Percentiles rank a stretch among this genome's conserved stretches.
phyloP scores from a whole-genome alignment of 495 filamentous ascomycete species.

The Astrocystis sublimbata region DNA sequence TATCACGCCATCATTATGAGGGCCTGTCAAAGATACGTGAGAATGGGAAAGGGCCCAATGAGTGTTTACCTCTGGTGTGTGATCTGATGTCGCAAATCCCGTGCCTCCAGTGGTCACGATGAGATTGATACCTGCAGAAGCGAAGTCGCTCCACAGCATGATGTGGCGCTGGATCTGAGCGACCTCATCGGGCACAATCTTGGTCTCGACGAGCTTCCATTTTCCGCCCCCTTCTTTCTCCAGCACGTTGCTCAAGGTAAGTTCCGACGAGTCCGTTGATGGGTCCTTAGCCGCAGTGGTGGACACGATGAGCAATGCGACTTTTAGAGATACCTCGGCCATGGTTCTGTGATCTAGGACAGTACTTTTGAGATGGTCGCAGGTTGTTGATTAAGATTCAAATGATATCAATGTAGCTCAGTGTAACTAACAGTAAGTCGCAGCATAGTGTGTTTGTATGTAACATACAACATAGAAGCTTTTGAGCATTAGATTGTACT shows the following conservation, averaged over 20 bases:
- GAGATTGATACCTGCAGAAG: slow-evolving; percentile 63
- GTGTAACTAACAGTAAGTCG: too few relatives aligned
- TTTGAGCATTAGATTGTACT: too few relatives aligned
- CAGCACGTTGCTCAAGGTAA: slow-evolving; percentile 67
- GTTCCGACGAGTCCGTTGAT: slow-evolving; percentile 70
- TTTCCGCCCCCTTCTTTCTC: slow-evolving; percentile 57
- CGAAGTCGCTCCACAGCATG: slow-evolving; percentile 65
- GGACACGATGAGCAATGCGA: slow-evolving; percentile 83
- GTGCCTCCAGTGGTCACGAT: slow-evolving; percentile 91
- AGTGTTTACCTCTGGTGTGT: slow-evolving; percentile 81
- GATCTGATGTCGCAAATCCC: slow-evolving; percentile 86
- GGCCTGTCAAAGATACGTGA: neutral
- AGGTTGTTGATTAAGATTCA: too few relatives aligned
- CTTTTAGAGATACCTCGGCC: slow-evolving; percentile 46
- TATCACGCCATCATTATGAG: slow-evolving; percentile 32
- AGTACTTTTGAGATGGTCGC: too few relatives aligned
- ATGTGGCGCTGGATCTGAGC: slow-evolving; percentile 73
- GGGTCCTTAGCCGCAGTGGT: slow-evolving; percentile 88
- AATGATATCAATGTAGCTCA: too few relatives aligned
- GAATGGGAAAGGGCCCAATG: neutral
- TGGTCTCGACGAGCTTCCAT: slow-evolving; percentile 68
- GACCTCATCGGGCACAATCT: slow-evolving; percentile 80
- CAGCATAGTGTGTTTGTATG: too few relatives aligned
- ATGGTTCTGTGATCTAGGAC: neutral
- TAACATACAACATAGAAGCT: too few relatives aligned